These are phyloP conservation scores for Phytophthora quininea DNA, from an alignment of 352 stramenopile species.

Conservation along the genomic window DNA sequence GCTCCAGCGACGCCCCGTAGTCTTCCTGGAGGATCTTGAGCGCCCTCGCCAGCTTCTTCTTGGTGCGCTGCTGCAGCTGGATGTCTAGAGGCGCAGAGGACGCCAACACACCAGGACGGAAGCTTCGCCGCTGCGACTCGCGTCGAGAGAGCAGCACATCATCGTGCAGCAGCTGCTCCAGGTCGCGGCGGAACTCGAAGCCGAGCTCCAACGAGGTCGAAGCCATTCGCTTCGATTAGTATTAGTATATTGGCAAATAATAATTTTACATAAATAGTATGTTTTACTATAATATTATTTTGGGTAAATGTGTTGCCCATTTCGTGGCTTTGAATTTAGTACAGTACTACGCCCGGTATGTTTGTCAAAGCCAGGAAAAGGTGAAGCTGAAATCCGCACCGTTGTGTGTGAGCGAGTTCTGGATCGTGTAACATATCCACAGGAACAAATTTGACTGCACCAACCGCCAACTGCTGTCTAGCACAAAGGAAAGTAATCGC, in stretches of 20 bases:
- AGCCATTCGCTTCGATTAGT: not conserved
- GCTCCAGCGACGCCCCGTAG: conserved; percentile 42
- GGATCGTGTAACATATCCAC: conserved; percentile 21
- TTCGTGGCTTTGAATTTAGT: no score
- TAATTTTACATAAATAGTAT: not conserved
- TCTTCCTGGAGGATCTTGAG: conserved; percentile 54
- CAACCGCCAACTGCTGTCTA: conserved; percentile 7
- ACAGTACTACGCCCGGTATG: no score
- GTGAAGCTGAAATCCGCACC: conserved; percentile 8
- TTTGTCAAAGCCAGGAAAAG: not conserved
- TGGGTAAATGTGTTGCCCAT: no score
- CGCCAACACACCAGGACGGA: conserved; percentile 57
- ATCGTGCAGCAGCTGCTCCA: conserved; percentile 61
- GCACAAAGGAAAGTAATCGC: conserved; percentile 26
- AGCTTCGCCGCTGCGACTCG: conserved; percentile 37
- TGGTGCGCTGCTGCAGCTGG: conserved; percentile 46
- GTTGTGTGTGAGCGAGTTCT: conserved; percentile 16
- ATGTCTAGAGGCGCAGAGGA: conserved; percentile 42
- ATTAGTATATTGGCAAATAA: not conserved
- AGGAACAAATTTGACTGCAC: conserved; percentile 23
- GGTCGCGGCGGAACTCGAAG: conserved; percentile 64
- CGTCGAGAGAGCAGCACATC: conserved; percentile 32
- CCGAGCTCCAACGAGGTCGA: conserved; percentile 25
- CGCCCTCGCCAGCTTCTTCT: conserved; percentile 61
- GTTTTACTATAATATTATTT: not conserved